A percentile compares a stretch with the other conserved stretches of the same genome.
Conservation (phyloP, 768 basidiomycete species). For the Pluteus cervinus region DNA sequence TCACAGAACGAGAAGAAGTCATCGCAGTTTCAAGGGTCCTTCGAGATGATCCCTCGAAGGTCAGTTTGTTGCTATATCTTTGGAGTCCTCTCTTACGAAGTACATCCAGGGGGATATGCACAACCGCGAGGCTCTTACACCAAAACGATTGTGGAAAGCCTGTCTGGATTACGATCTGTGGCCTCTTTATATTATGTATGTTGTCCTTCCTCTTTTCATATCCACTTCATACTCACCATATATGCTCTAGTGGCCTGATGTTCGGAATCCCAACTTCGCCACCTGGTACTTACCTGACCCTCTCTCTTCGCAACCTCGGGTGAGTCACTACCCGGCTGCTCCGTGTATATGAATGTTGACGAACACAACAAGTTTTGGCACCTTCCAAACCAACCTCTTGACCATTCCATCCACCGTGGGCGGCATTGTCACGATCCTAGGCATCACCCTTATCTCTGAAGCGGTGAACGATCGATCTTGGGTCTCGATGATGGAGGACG, state of each 20-base stretch:
- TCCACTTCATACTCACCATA: not conserved
- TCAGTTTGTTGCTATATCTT: slow-evolving; percentile 6
- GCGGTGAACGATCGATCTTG: slow-evolving; percentile 46
- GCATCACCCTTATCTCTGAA: slow-evolving; percentile 45
- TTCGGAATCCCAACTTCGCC: slow-evolving; percentile 45
- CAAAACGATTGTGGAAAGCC: slow-evolving; percentile 45
- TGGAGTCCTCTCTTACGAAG: not conserved
- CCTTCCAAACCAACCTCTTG: slow-evolving; percentile 55
- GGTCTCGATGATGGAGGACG: slow-evolving; percentile 45
- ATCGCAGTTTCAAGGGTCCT: slow-evolving; percentile 58
- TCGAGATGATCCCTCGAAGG: slow-evolving; percentile 59
- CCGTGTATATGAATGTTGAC: not conserved
- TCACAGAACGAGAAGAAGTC: slow-evolving; percentile 52
- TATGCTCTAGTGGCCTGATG: slow-evolving; percentile 36
- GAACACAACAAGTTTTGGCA: slow-evolving; percentile 38
- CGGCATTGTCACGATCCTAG: slow-evolving; percentile 47
- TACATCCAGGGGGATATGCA: slow-evolving; percentile 53
- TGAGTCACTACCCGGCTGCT: slow-evolving; percentile 11
- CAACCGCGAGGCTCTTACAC: slow-evolving; percentile 54
- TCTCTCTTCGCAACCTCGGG: slow-evolving; percentile 52
- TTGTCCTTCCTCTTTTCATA: not conserved
- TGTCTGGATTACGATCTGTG: slow-evolving; percentile 60
- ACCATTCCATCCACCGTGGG: slow-evolving; percentile 49
- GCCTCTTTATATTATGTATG: slow-evolving; percentile 55
- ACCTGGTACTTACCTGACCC: slow-evolving; percentile 51